Evolutionary conservation across 768 basidiomycete species (phyloP), one percentile per base, ranked within the genome.

Genomic region (Boletus pseudopeckii): DNA sequence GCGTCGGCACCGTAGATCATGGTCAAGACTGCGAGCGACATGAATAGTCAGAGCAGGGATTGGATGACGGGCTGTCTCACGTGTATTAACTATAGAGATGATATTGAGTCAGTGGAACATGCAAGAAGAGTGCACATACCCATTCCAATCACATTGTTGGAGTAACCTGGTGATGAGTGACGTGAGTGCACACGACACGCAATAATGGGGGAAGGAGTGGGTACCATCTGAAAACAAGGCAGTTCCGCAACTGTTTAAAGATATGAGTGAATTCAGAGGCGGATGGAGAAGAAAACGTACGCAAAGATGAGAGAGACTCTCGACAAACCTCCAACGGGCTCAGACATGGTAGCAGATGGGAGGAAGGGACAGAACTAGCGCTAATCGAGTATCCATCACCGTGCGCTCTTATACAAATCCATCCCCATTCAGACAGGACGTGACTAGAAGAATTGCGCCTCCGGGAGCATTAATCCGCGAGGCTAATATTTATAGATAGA

Each of bases 141-240:
- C 68, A 67, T 77, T 54, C 89, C 88, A 60, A 92, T 90, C 61
- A 90, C 76, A 65, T 81, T 83, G 67, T 91, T 91, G 22, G 89
- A 85, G 66, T 91, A 92, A 28, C 89, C 88, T 90, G 53, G 47
- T 47, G 46, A 43, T 40, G 22, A 46, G 51, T 40, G 24, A 26
- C 15, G 8, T 64, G 36, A 58, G 46, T 32, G 32, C 28, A 50
- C 26, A 20, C 15, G 30, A 55, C 18, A 9, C n/a, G 34, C 1
- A 13, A 51, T 8, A 7, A 37, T 37, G 17, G 17, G 15, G 34
- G 34, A 49, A 24, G 30, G 2, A 10, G 20, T 11, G 36, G 60
- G 26, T 71, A 87, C 90, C 90, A 68, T 93, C 90, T 26, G 90
- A 91, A 73, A 93, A 92, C 42, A 92, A 75, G 40, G 91, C 90